Percentiles rank a stretch among this genome's conserved stretches.
Conservation (phyloP, 202 grass and related monocot species). For the Bolboschoenoplectus hybrid region DNA sequence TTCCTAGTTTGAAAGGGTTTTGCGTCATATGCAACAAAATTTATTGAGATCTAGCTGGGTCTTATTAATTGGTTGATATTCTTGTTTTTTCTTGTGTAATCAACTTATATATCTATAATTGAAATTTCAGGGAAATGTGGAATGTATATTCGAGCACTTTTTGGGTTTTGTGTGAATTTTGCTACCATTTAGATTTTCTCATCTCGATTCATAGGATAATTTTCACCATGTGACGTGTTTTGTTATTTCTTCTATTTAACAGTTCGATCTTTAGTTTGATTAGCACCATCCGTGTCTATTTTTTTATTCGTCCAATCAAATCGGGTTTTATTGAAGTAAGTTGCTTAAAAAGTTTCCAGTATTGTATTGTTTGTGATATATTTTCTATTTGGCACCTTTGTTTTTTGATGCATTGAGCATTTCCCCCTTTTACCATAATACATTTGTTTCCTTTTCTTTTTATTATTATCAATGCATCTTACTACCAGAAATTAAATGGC, state of each 20-base stretch:
- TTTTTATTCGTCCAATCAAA: conserved; percentile 8
- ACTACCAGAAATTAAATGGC: conserved; percentile 20
- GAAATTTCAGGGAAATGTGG: conserved; percentile 21
- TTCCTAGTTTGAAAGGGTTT: neutral
- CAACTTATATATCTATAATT: neutral
- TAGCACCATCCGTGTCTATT: neutral
- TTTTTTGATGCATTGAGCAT: neutral
- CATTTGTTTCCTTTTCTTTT: too few species aligned
- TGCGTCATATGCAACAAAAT: neutral
- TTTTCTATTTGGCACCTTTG: neutral
- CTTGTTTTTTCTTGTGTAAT: neutral
- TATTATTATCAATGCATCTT: conserved; percentile 2
- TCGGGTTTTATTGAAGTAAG: neutral
- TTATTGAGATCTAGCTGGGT: conserved; percentile 48
- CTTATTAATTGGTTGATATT: neutral
- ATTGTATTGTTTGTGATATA: neutral
- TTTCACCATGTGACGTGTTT: neutral
- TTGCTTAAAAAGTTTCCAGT: neutral
- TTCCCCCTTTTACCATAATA: neutral
- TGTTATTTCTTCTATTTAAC: neutral
- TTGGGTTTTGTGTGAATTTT: conserved; percentile 15
- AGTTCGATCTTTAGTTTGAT: neutral
- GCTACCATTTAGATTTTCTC: conserved; percentile 7
- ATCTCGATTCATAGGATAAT: conserved; percentile 29
- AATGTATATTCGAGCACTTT: neutral